These are phyloP conservation scores for Solanum pennellii DNA, from an alignment of 257 asterid genomes.

Conservation along the genomic window DNA sequence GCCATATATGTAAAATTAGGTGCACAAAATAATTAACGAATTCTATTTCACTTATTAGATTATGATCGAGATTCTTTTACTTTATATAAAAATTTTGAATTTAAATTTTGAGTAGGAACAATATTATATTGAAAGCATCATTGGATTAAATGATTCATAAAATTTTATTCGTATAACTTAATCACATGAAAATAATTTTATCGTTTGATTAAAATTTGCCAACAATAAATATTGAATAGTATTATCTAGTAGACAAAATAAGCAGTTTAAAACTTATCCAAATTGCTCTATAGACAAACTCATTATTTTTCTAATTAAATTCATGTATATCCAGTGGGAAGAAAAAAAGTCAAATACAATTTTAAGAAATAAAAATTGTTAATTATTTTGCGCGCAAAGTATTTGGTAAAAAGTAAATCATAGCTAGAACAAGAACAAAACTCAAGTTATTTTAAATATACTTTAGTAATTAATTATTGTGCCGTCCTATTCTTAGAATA, in stretches of 20 bases:
- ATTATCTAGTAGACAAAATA: too few species aligned
- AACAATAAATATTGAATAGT: neutral
- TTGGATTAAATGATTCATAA: too few species aligned
- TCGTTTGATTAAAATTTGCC: too few species aligned
- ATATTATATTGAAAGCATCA: too few species aligned
- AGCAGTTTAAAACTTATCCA: neutral
- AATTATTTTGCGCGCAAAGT: too few species aligned
- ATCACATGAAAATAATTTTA: neutral
- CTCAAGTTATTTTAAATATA: neutral
- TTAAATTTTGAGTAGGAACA: too few species aligned
- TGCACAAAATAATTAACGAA: neutral
- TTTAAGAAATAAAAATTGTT: too few species aligned
- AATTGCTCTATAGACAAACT: neutral
- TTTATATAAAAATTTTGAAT: too few species aligned
- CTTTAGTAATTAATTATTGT: neutral
- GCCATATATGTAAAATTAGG: neutral
- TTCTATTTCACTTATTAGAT: too few species aligned
- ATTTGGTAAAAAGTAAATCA: too few species aligned
- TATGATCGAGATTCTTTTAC: neutral
- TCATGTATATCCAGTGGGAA: neutral
- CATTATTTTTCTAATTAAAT: neutral
- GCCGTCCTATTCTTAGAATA: neutral
- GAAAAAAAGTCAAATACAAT: neutral
- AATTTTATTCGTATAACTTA: too few species aligned
- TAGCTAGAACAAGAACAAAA: too few species aligned